phyloP scores from a whole-genome alignment of 108 stramenopile species.

The Seminavis robusta region DNA sequence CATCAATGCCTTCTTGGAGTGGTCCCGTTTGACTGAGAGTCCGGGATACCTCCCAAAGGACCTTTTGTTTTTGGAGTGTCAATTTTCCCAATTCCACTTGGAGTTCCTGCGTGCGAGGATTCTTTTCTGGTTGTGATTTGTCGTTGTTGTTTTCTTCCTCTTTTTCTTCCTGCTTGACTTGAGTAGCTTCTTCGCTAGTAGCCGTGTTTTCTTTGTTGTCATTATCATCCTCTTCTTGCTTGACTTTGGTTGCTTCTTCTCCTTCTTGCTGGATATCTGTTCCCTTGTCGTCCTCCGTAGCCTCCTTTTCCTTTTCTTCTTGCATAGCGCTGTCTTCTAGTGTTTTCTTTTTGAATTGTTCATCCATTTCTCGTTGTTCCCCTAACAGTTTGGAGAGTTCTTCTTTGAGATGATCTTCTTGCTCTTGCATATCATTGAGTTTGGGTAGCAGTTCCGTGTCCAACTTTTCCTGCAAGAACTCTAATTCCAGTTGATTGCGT shows the following conservation, averaged over 20 bases:
- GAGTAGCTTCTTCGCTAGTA: background rate
- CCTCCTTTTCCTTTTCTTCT: slow-evolving; percentile 8
- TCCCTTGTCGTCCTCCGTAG: background rate
- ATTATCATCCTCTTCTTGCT: slow-evolving; percentile 33
- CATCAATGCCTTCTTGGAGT: slow-evolving; percentile 59
- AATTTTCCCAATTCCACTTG: slow-evolving; percentile 36
- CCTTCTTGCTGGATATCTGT: slow-evolving; percentile 9
- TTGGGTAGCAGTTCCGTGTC: slow-evolving; percentile 12
- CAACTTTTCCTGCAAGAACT: slow-evolving; percentile 42
- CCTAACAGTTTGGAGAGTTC: too few relatives aligned
- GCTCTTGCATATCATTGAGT: slow-evolving; percentile 25
- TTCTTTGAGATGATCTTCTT: slow-evolving; percentile 35
- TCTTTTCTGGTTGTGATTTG: background rate
- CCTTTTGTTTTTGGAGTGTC: slow-evolving; percentile 46
- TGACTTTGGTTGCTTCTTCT: slow-evolving; percentile 11
- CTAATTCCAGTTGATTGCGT: slow-evolving; percentile 47
- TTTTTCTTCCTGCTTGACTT: slow-evolving; percentile 19
- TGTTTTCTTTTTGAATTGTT: too few relatives aligned
- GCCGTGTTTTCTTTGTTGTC: slow-evolving; percentile 1
- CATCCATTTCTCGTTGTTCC: too few relatives aligned
- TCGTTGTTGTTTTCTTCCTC: slow-evolving; percentile 16
- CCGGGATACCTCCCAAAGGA: slow-evolving; percentile 44
- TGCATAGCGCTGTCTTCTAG: slow-evolving; percentile 18
- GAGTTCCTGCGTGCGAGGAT: background rate
- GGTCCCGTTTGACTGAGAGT: slow-evolving; percentile 50